These are phyloP conservation scores for Chlamydomonas incerta DNA, from an alignment of 139 green algal species.

Conservation along the genomic window DNA sequence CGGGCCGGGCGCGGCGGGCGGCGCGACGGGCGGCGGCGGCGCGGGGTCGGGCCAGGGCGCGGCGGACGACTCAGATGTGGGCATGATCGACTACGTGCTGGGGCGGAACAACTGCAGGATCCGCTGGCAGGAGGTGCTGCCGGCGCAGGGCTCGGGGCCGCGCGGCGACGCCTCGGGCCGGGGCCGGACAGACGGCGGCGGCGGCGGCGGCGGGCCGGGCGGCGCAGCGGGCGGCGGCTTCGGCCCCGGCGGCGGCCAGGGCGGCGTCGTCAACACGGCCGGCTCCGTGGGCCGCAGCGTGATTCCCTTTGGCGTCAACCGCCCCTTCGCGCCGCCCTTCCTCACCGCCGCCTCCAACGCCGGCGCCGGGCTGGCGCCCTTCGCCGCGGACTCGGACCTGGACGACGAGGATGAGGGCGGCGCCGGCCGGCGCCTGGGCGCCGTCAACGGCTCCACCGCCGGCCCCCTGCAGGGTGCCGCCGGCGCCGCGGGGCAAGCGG, in stretches of 20 bases:
- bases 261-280: background rate
- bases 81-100: constrained; percentile 12
- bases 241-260: background rate
- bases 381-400: background rate
- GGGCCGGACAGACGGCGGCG: background rate
- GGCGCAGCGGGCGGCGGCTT: background rate
- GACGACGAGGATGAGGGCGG: background rate
- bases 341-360: too few species aligned
- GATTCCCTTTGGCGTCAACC: constrained; percentile 39
- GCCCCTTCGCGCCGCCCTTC: background rate
- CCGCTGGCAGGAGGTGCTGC: background rate
- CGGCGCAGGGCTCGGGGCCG: too few species aligned
- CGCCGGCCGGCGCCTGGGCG: background rate
- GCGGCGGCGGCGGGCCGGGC: background rate
- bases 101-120: constrained; percentile 21
- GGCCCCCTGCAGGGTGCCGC: background rate
- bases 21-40: background rate
- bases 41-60: background rate
- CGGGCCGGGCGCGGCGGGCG: background rate
- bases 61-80: background rate
- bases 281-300: background rate
- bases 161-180: background rate
- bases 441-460: background rate
- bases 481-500: too few species aligned
- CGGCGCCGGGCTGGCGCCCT: background rate